Evolutionary conservation across 345 rosid genomes (phyloP).

Genomic region (Heritiera fomes): DNA sequence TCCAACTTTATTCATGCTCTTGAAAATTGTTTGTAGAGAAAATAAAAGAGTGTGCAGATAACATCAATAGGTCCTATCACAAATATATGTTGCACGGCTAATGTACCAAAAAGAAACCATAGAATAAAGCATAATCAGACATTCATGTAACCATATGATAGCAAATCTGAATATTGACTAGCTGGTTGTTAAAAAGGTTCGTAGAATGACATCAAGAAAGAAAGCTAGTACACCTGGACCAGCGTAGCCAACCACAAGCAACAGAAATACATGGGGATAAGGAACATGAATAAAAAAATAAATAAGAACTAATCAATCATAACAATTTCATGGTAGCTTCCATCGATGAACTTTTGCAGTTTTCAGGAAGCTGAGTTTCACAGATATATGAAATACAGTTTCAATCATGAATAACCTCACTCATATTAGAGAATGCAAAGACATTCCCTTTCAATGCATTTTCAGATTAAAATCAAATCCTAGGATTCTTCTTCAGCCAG

Average conservation of each 20-base stretch:
- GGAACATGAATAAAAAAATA: background rate
- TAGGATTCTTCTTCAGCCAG: background rate
- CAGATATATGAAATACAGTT: background rate
- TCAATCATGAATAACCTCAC: constrained; percentile 11
- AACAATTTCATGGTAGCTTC: background rate
- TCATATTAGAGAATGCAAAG: background rate
- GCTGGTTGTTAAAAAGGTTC: background rate
- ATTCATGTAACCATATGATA: background rate
- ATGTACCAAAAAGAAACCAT: background rate
- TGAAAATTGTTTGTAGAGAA: background rate
- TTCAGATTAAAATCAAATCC: background rate
- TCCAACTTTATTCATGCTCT: background rate
- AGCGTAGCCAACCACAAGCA: background rate
- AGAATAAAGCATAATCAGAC: background rate
- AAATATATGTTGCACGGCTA: background rate
- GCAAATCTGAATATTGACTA: background rate
- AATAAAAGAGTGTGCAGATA: background rate
- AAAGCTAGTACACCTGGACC: background rate
- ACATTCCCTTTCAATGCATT: background rate
- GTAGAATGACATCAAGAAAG: background rate
- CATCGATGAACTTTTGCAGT: background rate
- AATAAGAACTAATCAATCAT: background rate
- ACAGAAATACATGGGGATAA: background rate
- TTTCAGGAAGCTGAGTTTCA: background rate
- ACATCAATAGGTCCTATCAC: background rate